Percentiles rank a stretch among this genome's conserved stretches.
phyloP scores from a whole-genome alignment of 2,329 filamentous ascomycete species.

The Annulohypoxylon truncatum region DNA sequence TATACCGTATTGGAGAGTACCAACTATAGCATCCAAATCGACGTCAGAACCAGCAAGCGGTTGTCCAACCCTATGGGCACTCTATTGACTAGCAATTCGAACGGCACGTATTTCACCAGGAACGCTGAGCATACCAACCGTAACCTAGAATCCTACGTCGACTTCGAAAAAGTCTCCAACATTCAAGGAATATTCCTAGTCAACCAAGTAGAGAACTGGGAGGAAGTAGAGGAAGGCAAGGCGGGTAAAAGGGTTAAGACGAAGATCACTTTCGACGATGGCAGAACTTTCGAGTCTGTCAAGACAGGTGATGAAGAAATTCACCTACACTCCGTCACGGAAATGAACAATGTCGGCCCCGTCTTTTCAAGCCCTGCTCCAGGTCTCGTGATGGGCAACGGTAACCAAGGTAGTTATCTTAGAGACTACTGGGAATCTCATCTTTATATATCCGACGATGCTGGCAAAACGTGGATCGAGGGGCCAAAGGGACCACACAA shows the following conservation, averaged over 20 bases:
- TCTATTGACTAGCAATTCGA: conserved; percentile 95
- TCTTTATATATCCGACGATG: conserved; percentile 90
- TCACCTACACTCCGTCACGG: conserved; percentile 92
- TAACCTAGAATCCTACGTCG: conserved; percentile 78
- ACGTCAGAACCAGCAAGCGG: conserved; percentile 79
- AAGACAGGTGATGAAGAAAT: conserved; percentile 75
- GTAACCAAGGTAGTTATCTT: conserved; percentile 84
- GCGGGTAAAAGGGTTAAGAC: conserved; percentile 77
- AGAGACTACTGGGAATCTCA: conserved; percentile 78
- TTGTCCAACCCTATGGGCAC: conserved; percentile 81
- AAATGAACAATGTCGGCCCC: conserved; percentile 82
- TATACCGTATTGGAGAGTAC: conserved; percentile 97
- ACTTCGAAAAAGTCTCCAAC: conserved; percentile 92
- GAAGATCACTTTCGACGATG: conserved; percentile 94
- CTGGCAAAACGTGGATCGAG: conserved; percentile 84
- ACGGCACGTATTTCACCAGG: conserved; percentile 93
- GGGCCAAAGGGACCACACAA: conserved; percentile 85
- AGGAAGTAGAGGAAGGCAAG: conserved; percentile 72
- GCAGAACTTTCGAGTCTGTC: conserved; percentile 82
- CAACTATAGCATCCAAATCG: conserved; percentile 96
- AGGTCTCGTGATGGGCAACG: conserved; percentile 92
- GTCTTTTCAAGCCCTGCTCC: conserved; percentile 95
- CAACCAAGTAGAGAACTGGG: conserved; percentile 88
- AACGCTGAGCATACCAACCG: conserved; percentile 95
- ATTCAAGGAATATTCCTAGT: conserved; percentile 94